These are phyloP conservation scores for Leccinum olivaceoglutinosum DNA, from an alignment of 1,284 basidiomycete species.

Conservation along the genomic window DNA sequence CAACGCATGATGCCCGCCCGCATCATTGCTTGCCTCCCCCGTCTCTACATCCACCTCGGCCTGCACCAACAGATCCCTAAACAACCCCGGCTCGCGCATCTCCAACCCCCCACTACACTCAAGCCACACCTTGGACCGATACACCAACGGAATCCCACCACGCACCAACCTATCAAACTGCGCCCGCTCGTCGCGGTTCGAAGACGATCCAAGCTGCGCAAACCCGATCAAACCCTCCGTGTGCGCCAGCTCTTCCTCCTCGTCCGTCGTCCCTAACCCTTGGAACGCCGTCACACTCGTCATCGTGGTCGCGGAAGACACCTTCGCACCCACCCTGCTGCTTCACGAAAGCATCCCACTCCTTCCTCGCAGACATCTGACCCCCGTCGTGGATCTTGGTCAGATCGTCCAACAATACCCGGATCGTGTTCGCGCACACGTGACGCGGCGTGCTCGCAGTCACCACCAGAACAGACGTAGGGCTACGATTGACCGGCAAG, in stretches of 20 bases:
- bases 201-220: conserved; percentile 75
- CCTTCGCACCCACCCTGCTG: conserved; percentile 33
- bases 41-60: conserved; percentile 35
- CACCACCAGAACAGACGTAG: conserved; percentile 50
- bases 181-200: conserved; percentile 71
- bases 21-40: conserved; percentile 15
- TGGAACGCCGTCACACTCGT: conserved; percentile 46
- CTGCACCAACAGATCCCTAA: conserved; percentile 76
- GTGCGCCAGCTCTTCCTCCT: conserved; percentile 67
- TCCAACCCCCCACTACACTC: conserved; percentile 92
- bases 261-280: conserved; percentile 56
- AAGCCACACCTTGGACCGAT: conserved; percentile 84
- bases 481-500: conserved; percentile 7
- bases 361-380: conserved; percentile 64
- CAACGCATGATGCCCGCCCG: conserved; percentile 37
- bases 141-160: conserved; percentile 83
- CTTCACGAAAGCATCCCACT: conserved; percentile 88
- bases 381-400: conserved; percentile 83
- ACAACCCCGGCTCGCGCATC: conserved; percentile 88
- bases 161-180: conserved; percentile 79
- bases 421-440: conserved; percentile 72
- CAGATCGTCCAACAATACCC: conserved; percentile 73
- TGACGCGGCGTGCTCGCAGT: conserved; percentile 59
- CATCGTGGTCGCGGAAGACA: conserved; percentile 6
- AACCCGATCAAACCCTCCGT: conserved; percentile 82